These are phyloP conservation scores for Dioscorea zingiberensis DNA, from an alignment of 106 monocot species.

Conservation along the genomic window DNA sequence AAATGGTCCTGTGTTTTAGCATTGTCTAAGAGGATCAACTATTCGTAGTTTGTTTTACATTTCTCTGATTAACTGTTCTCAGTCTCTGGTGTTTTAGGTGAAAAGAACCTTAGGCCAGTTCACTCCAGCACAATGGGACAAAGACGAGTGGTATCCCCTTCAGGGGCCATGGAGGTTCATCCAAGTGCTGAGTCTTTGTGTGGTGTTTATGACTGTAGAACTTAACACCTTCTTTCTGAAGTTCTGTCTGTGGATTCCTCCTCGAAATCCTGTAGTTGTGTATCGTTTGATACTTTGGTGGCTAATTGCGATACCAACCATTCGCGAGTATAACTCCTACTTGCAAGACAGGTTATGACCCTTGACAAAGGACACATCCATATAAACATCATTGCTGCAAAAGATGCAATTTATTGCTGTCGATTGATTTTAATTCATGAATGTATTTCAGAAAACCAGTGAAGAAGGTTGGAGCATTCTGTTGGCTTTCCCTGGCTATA, in stretches of 20 bases:
- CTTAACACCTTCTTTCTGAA: constrained; percentile 96
- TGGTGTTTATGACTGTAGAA: constrained; percentile 88
- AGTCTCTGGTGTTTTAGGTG: constrained; percentile 33
- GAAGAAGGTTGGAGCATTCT: constrained; percentile 92
- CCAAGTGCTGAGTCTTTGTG: constrained; percentile 76
- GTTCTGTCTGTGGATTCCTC: constrained; percentile 92
- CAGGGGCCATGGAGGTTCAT: constrained; percentile 93
- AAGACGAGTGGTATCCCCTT: constrained; percentile 87
- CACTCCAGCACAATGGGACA: constrained; percentile 93
- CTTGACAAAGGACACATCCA: not conserved
- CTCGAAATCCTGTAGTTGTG: constrained; percentile 67
- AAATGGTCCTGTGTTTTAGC: no score
- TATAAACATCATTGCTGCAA: not conserved
- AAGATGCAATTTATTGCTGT: no score
- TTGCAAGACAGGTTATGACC: constrained; percentile 81
- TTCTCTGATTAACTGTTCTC: no score
- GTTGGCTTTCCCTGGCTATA: constrained; percentile 92
- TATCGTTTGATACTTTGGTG: constrained; percentile 90
- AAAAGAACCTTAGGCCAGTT: constrained; percentile 89
- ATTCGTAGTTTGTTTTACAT: no score
- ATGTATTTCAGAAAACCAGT: constrained; percentile 55
- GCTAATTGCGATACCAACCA: constrained; percentile 94
- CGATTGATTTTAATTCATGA: not conserved
- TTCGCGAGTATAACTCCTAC: constrained; percentile 91
- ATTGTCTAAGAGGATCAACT: no score